Conservation (phyloP, 495 filamentous ascomycete species). For the Cercophora sp. region DNA sequence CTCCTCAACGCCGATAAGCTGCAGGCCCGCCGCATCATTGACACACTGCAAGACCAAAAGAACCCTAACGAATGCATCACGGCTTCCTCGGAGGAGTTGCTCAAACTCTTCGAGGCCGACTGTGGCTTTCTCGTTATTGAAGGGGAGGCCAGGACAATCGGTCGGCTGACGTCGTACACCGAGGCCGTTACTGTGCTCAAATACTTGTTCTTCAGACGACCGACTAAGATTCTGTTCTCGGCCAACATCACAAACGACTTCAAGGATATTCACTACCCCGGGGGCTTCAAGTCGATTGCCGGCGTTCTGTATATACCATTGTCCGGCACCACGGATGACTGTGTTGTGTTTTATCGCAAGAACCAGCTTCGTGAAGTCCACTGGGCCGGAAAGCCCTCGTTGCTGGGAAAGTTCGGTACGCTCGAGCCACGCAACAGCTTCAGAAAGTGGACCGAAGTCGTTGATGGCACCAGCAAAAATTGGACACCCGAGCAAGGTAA, state of each 20-base stretch:
- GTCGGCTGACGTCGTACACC: slow-evolving; percentile 61
- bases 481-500: slow-evolving; percentile 56
- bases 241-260: slow-evolving; percentile 69
- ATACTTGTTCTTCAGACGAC: slow-evolving; percentile 65
- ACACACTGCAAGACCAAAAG: slow-evolving; percentile 60
- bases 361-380: slow-evolving; percentile 68
- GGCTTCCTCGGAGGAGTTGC: slow-evolving; percentile 73
- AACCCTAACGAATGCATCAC: slow-evolving; percentile 82
- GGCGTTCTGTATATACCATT: slow-evolving; percentile 73
- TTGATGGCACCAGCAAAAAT: slow-evolving; percentile 59
- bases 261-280: slow-evolving; percentile 65
- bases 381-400: slow-evolving; percentile 80
- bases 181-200: slow-evolving; percentile 74
- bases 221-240: slow-evolving; percentile 63
- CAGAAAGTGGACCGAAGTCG: slow-evolving; percentile 62
- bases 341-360: slow-evolving; percentile 78
- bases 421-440: slow-evolving; percentile 68
- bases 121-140: slow-evolving; percentile 73
- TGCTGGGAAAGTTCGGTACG: slow-evolving; percentile 57
- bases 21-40: slow-evolving; percentile 66
- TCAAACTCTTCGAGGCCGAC: slow-evolving; percentile 77
- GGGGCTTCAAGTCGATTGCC: slow-evolving; percentile 68
- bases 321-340: slow-evolving; percentile 64
- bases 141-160: slow-evolving; percentile 75
- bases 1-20: slow-evolving; percentile 72